phyloP scores from a whole-genome alignment of 2,329 filamentous ascomycete genomes.

The Talaromyces sp. region DNA sequence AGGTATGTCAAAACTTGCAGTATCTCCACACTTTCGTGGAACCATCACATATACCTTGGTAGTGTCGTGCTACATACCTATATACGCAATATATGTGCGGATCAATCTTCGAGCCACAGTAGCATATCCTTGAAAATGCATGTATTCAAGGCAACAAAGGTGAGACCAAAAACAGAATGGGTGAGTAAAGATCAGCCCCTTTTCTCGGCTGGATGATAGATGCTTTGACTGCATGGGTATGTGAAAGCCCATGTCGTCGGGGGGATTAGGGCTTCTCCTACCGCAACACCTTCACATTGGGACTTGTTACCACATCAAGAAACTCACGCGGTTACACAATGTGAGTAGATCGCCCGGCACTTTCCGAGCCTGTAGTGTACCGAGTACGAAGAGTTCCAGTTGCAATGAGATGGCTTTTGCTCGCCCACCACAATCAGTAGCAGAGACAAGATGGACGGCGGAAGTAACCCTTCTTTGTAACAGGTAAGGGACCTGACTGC shows the following conservation, averaged over 20 bases:
- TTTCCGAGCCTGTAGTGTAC: background rate
- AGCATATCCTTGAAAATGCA: background rate
- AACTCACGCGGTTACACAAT: background rate
- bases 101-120: background rate
- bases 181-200: background rate
- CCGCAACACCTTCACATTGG: background rate
- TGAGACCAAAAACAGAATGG: background rate
- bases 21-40: background rate
- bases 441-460: background rate
- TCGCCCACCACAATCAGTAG: background rate
- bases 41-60: background rate
- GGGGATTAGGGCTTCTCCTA: background rate
- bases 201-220: background rate
- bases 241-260: background rate
- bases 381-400: background rate
- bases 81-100: background rate
- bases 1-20: background rate
- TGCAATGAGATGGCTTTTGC: background rate
- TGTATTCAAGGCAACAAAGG: background rate
- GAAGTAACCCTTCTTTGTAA: no score
- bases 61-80: background rate
- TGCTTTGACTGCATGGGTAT: background rate
- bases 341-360: background rate
- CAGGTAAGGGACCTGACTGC: no score
- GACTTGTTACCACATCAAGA: background rate